Conservation (phyloP, 148 eudicot species). For the Fagopyrum homotropicum region DNA sequence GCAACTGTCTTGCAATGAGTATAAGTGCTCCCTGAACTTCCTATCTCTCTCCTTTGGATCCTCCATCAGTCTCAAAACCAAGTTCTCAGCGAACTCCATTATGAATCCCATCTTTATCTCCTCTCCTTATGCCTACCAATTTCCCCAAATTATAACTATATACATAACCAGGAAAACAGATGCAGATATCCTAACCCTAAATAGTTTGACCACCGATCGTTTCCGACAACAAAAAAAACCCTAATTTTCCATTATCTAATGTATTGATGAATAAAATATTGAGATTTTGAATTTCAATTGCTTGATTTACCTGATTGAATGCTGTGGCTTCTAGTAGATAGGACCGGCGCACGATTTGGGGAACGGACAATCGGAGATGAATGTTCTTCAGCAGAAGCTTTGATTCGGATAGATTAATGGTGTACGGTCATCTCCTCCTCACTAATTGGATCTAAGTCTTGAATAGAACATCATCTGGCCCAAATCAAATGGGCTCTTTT, state of each 20-base stretch:
- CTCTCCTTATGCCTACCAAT: not conserved
- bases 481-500: not conserved
- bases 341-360: not conserved
- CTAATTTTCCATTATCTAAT: not conserved
- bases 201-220: not conserved
- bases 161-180: not conserved
- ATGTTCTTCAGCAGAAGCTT: not conserved
- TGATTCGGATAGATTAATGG: not conserved
- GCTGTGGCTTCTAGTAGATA: not conserved
- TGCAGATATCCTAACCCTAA: not conserved
- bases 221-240: not conserved
- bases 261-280: not conserved
- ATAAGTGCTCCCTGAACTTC: conserved; percentile 76
- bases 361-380: not conserved
- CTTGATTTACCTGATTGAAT: not conserved
- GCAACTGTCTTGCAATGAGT: conserved; percentile 50
- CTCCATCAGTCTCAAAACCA: conserved; percentile 80
- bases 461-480: not conserved
- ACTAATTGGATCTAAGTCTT: no score
- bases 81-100: conserved; percentile 86
- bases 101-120: conserved; percentile 51
- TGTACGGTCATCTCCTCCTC: not conserved
- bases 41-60: conserved; percentile 74
- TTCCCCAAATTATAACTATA: not conserved
- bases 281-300: not conserved